These are phyloP conservation scores for Penicillium desertorum DNA, from an alignment of 495 filamentous ascomycete species.

Conservation along the genomic window DNA sequence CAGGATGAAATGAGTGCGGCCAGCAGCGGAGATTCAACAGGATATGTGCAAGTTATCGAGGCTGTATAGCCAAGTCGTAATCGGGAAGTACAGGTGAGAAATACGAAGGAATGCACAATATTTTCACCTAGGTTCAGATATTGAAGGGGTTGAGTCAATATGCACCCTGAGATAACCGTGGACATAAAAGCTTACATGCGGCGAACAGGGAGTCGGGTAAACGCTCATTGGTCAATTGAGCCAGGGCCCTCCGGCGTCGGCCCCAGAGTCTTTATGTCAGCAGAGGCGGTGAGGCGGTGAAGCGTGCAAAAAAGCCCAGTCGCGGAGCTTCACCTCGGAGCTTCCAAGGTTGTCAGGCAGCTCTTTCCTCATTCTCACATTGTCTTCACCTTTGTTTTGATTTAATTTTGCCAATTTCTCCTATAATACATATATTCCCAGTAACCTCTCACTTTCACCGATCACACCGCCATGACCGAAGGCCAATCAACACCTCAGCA, in stretches of 20 bases:
- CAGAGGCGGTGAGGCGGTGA: constrained; percentile 29
- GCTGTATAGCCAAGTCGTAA: neutral
- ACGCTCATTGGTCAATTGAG: constrained; percentile 22
- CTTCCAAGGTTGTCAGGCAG: neutral
- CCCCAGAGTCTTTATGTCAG: constrained; percentile 5
- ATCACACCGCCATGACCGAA: constrained; percentile 34
- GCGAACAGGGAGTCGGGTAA: constrained; percentile 15
- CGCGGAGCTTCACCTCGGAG: constrained; percentile 21
- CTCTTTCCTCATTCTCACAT: neutral
- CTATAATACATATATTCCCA: neutral
- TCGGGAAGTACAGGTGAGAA: neutral
- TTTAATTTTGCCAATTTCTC: neutral
- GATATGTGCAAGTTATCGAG: neutral
- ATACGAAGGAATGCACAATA: neutral
- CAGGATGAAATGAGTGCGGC: neutral
- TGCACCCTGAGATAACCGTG: constrained; percentile 4
- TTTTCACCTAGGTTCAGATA: neutral
- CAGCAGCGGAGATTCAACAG: neutral
- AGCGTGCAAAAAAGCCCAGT: constrained; percentile 24
- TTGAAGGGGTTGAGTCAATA: constrained; percentile 1
- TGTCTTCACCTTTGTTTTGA: neutral
- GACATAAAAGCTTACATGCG: constrained; percentile 31
- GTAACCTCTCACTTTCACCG: neutral
- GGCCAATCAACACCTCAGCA: constrained; percentile 24
- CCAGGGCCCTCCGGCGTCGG: constrained; percentile 21